Percentiles rank a stretch among this genome's conserved stretches.
Evolutionary conservation across 331 rosid genomes (phyloP).

Genomic region (Quercus phellos): DNA sequence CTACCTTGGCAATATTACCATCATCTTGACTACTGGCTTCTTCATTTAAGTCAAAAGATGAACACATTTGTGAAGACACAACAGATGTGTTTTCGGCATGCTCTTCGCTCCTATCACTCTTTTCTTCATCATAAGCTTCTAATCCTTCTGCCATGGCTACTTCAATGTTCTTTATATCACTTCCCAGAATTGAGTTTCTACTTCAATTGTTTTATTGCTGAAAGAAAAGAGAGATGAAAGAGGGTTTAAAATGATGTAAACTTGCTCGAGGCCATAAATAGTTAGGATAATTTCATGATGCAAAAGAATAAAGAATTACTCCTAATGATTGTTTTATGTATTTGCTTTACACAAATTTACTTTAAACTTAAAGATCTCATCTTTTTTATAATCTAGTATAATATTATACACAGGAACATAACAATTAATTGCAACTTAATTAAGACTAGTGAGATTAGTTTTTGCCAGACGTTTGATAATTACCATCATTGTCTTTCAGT

Average conservation of each 20-base stretch:
- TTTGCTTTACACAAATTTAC: background rate
- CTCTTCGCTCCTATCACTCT: slow-evolving; percentile 25
- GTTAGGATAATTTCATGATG: background rate
- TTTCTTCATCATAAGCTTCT: slow-evolving; percentile 19
- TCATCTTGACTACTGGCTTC: slow-evolving; percentile 39
- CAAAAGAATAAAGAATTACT: background rate
- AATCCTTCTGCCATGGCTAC: slow-evolving; percentile 32
- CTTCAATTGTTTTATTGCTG: slow-evolving; percentile 19
- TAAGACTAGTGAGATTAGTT: no score
- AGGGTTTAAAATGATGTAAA: background rate
- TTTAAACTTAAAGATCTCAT: background rate
- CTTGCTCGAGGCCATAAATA: background rate
- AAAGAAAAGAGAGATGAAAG: slow-evolving; percentile 1
- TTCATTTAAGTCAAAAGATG: slow-evolving; percentile 53
- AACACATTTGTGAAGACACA: slow-evolving; percentile 42
- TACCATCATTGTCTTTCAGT: no score
- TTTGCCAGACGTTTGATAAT: no score
- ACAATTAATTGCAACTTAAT: no score
- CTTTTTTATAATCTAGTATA: background rate
- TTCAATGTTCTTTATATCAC: slow-evolving; percentile 3
- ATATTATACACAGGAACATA: no score
- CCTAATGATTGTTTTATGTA: background rate
- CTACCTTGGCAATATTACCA: background rate
- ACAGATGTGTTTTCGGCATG: slow-evolving; percentile 29
- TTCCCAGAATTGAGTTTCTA: slow-evolving; percentile 10